Evolutionary conservation across 1,139 yeast genomes (phyloP).

Genomic region (Protomyces arabidopsidicola): DNA sequence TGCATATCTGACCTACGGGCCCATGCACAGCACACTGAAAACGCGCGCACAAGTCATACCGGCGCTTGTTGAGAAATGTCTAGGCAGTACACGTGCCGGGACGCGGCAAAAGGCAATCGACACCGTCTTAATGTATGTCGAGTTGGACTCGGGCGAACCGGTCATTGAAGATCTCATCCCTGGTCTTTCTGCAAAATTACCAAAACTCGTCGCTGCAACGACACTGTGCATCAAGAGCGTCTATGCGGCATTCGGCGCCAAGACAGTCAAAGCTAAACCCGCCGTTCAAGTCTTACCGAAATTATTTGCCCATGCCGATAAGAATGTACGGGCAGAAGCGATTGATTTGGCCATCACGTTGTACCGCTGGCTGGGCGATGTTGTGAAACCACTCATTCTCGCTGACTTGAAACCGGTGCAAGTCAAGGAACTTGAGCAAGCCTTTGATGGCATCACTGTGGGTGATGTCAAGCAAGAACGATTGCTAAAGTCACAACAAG

Average conservation of each 20-base stretch:
- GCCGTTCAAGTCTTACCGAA: conserved; percentile 59
- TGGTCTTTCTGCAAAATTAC: conserved; percentile 57
- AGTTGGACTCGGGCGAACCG: conserved; percentile 60
- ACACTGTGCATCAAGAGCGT: conserved; percentile 55
- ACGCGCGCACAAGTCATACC: conserved; percentile 28
- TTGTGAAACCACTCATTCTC: conserved; percentile 57
- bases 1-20: conserved; percentile 60
- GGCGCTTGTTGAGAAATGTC: conserved; percentile 56
- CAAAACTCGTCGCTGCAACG: conserved; percentile 73
- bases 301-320: conserved; percentile 81
- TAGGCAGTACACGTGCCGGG: conserved; percentile 68
- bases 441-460: conserved; percentile 54
- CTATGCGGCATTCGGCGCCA: conserved; percentile 66
- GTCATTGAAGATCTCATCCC: conserved; percentile 68
- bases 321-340: conserved; percentile 77
- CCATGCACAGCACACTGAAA: conserved; percentile 42
- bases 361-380: conserved; percentile 70
- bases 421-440: conserved; percentile 72
- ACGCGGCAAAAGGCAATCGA: conserved; percentile 66
- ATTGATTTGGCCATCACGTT: conserved; percentile 64
- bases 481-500: conserved; percentile 51
- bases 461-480: conserved; percentile 54
- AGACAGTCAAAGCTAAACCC: conserved; percentile 56
- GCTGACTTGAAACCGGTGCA: conserved; percentile 84
- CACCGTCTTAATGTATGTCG: conserved; percentile 58